phyloP scores from a whole-genome alignment of 2,329 filamentous ascomycete genomes.

The Lachnum nothofagi region DNA sequence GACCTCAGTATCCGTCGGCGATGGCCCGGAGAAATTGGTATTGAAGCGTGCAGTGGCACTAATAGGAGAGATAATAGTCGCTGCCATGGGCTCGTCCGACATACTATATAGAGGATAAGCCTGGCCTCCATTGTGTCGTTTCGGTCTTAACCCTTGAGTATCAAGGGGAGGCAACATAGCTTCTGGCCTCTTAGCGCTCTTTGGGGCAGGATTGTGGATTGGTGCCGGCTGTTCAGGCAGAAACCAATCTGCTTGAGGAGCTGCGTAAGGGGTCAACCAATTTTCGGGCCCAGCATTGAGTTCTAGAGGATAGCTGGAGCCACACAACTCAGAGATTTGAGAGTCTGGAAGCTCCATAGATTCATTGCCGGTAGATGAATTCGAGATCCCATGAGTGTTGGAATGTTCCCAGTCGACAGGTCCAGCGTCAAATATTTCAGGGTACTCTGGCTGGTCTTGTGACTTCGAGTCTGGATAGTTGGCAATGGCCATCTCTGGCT shows the following conservation, averaged over 20 bases:
- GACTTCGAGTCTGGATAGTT: constrained; percentile 9
- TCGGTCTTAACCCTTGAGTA: constrained; percentile 1
- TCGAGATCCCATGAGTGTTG: constrained; percentile 8
- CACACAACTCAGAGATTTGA: constrained; percentile 24
- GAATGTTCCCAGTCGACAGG: constrained; percentile 10
- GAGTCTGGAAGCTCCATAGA: constrained; percentile 24
- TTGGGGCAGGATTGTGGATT: constrained; percentile 1
- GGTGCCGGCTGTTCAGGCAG: constrained; percentile 2
- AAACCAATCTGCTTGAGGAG: constrained; percentile 17
- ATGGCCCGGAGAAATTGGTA: constrained; percentile 9
- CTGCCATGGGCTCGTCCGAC: constrained; percentile 10
- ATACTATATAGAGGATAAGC: not conserved
- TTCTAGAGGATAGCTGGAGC: constrained; percentile 20
- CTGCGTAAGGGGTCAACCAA: constrained; percentile 20
- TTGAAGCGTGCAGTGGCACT: constrained; percentile 5
- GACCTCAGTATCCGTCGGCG: constrained; percentile 17
- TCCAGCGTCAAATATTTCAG: constrained; percentile 8
- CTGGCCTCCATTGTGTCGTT: not conserved
- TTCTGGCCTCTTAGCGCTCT: not conserved
- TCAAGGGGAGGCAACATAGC: constrained; percentile 8
- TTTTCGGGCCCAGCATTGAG: constrained; percentile 15
- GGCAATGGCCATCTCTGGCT: constrained; percentile 11
- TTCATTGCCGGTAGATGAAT: constrained; percentile 5
- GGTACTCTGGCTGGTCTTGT: constrained; percentile 3
- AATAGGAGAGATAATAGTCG: constrained; percentile 10